Base-by-base conservation (phyloP, 2,329 filamentous ascomycete genomes). In the Scorias spongiosa region DNA sequence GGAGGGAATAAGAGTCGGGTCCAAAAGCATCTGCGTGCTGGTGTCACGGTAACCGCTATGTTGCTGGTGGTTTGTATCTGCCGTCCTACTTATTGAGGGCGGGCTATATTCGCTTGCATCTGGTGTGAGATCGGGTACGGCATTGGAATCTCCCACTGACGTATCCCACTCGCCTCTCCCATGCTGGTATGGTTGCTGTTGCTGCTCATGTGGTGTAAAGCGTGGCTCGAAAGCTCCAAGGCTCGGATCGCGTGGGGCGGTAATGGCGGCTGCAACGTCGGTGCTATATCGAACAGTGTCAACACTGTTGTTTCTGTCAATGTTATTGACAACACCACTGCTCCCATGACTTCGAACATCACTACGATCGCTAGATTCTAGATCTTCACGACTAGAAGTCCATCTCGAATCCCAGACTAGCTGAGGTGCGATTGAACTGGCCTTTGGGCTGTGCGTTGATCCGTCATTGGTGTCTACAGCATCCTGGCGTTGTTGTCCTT, bases 401-500 rank as follows among this genome's bases (percentile, higher is more conserved):
- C 29, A 20, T 29, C 18, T 29, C 10, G 15, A 43, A 20, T n/a
- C 20, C 30, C 20, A 39, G 17, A 43, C 11, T n/a, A 32, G n/a
- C 14, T 12, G 14, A 26, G 37, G 18, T 2, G 29, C 2, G 5
- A 40, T 26, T n/a, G 20, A 11, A n/a, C 20, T 18, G 10, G 28
- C 8, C n/a, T 29, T 11, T 17, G 30, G 8, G 30, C 39, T 17
- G 29, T 14, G 14, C 20, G n/a, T 17, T 12, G 29, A 38, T 28
- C 29, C 28, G 30, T 41, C 28, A 18, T 32, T 39, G 11, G 14
- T 11, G 15, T 15, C 38, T 17, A 41, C 32, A 39, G 48, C 50
- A 4, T 46, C 46, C 7, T 52, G 57, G n/a, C 59, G 57, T 41
- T 62, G 55, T 46, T 56, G 54, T 42, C 68, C 60, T 53, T 72